Base-by-base conservation (phyloP, 2,329 filamentous ascomycete genomes). In the Diaporthe helianthi region DNA sequence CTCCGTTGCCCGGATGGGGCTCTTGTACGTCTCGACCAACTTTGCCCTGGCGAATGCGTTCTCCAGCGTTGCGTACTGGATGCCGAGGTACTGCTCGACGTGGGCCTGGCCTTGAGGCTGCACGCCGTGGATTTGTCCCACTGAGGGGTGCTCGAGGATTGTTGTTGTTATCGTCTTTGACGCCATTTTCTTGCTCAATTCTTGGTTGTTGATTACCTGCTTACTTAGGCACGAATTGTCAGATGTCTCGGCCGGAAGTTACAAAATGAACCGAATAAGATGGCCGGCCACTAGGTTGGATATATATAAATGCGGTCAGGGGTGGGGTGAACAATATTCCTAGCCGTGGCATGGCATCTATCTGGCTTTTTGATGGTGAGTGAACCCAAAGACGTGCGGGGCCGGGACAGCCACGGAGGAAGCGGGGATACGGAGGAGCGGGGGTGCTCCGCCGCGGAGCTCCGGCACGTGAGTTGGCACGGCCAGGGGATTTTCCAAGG, bases 1-100 rank as follows among this genome's bases (percentile, higher is more conserved):
- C n/a, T 68, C 72, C 5, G 76, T 79, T 8, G 80, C 80, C 66
- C 80, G 76, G 1, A 75, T 19, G 7, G 69, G 52, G 26, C n/a
- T 52, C 0, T 49, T 31, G 24, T 71, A 60, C n/a, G 47, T 68
- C 19, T 71, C 69, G 8, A 69, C 54, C 41, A 72, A 47, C 19
- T 53, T 66, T 4, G 69, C 70, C 17, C 72, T 65, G 10, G 71
- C 69, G 15, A 76, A 73, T 19, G 69, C 60, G 53, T 76, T 65
- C 7, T 69, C 22, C 8, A 76, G 51, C 15, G 51, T 72, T 1
- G 73, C 75, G 44, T 75, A 76, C 54, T 73, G 71, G 26, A 76
- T 69, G 19, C 75, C 74, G 31, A 74, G 65, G 46, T 72, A 76
- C 41, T 75, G 71, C 12, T 70, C 68, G 12, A 75, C 73, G n/a